A percentile compares a stretch with the other conserved stretches of the same genome.
Conservation (phyloP, 2,329 filamentous ascomycete genomes). For the Fusarium pseudonygamai region DNA sequence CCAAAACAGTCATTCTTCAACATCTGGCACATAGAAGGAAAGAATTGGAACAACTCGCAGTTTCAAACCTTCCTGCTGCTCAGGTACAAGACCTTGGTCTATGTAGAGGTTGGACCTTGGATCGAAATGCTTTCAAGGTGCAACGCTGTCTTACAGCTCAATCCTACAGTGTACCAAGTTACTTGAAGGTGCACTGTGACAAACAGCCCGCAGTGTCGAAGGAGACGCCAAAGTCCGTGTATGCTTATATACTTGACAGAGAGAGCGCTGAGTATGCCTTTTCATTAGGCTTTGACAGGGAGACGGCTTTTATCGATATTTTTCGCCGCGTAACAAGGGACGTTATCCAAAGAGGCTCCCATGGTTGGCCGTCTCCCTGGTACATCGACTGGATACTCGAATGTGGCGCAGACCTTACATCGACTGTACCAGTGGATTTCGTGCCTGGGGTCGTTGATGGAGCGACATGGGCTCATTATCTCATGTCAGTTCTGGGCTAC, state of each 20-base stretch:
- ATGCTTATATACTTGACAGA: not conserved
- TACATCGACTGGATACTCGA: not conserved
- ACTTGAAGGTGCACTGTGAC: not conserved
- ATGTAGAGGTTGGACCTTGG: not conserved
- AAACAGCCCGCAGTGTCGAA: fast-evolving
- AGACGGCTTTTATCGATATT: not conserved
- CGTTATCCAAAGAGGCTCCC: not conserved
- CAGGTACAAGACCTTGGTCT: not conserved
- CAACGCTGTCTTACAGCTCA: not conserved
- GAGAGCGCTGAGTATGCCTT: not conserved
- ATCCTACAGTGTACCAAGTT: fast-evolving
- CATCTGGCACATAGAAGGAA: not conserved
- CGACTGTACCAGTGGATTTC: fast-evolving
- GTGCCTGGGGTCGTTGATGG: fast-evolving
- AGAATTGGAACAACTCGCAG: not conserved
- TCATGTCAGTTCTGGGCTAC: fast-evolving
- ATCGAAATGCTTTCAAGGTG: not conserved
- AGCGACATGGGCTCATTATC: not conserved
- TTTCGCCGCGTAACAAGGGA: fast-evolving
- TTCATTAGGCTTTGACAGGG: not conserved
- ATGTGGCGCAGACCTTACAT: fast-evolving
- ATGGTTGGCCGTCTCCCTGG: not conserved
- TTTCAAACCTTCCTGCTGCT: not conserved
- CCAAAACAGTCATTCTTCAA: not conserved
- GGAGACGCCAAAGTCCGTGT: fast-evolving